Evolutionary conservation across 306 rosid species (phyloP).

Genomic region (Abrus precatorius): DNA sequence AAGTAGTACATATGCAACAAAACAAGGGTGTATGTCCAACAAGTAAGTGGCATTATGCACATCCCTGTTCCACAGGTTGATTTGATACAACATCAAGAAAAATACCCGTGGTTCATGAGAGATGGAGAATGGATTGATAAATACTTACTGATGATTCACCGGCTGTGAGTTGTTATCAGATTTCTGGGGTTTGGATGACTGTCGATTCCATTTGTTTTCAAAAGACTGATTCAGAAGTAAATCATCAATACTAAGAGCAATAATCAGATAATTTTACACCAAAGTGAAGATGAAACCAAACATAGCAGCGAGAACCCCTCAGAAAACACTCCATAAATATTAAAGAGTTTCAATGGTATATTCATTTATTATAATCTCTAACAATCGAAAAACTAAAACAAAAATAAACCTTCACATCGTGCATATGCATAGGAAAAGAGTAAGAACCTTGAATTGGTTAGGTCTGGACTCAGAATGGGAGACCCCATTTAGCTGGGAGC

Average conservation of each 20-base stretch:
- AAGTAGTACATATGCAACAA: background rate
- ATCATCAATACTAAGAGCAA: slow-evolving; percentile 38
- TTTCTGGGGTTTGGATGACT: slow-evolving; percentile 53
- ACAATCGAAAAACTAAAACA: background rate
- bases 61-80: background rate
- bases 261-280: background rate
- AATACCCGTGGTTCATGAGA: slow-evolving; percentile 24
- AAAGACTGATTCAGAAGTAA: slow-evolving; percentile 68
- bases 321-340: slow-evolving; percentile 30
- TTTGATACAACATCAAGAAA: slow-evolving; percentile 26
- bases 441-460: slow-evolving; percentile 68
- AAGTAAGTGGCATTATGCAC: background rate
- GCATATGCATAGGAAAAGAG: slow-evolving; percentile 34
- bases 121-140: slow-evolving; percentile 29
- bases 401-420: background rate
- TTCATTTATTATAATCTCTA: background rate
- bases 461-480: slow-evolving; percentile 57
- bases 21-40: background rate
- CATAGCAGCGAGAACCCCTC: background rate
- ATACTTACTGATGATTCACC: slow-evolving; percentile 70
- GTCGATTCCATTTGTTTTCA: slow-evolving; percentile 86
- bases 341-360: background rate
- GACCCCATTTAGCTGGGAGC: slow-evolving; percentile 49
- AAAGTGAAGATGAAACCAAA: slow-evolving; percentile 14
- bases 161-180: slow-evolving; percentile 63